These are phyloP conservation scores for Alternaria triticimaculans DNA, from an alignment of 2,329 filamentous ascomycete genomes.

Conservation along the genomic window DNA sequence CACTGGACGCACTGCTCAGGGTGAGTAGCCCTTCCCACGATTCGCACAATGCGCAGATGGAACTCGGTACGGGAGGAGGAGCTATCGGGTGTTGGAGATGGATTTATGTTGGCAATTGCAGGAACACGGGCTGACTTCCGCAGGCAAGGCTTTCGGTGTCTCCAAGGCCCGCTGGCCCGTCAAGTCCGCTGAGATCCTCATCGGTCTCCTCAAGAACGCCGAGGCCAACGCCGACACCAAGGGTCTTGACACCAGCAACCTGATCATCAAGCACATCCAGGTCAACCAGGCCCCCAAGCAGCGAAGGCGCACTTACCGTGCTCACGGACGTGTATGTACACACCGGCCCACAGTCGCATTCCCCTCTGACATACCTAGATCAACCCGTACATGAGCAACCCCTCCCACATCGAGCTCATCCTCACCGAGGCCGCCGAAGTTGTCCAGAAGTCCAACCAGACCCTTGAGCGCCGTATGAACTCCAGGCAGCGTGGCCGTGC, in stretches of 20 bases:
- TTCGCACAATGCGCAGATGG: constrained; percentile 3
- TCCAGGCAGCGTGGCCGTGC: constrained; percentile 87
- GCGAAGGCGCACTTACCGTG: constrained; percentile 98
- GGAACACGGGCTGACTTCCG: constrained; percentile 33
- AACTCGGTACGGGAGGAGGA: background rate
- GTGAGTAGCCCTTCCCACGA: constrained; percentile 65
- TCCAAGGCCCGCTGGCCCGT: constrained; percentile 97
- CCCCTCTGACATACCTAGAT: constrained; percentile 66
- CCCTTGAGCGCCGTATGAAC: constrained; percentile 75
- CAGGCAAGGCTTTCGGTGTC: constrained; percentile 99
- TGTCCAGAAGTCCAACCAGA: constrained; percentile 84
- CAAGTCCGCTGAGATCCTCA: constrained; percentile 98
- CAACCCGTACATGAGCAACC: constrained; percentile 99
- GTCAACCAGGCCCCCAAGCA: constrained; percentile 99
- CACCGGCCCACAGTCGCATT: background rate
- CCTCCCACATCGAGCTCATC: constrained; percentile 99
- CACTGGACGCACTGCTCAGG: constrained; percentile 96
- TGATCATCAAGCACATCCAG: constrained; percentile 99
- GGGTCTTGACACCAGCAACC: constrained; percentile 81
- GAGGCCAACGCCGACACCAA: constrained; percentile 56
- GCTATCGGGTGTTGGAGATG: background rate
- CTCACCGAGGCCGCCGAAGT: constrained; percentile 96
- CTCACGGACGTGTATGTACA: constrained; percentile 95
- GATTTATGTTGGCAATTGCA: constrained; percentile 7
- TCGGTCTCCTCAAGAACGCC: constrained; percentile 76